Conservation (phyloP, 768 basidiomycete species). For the Rubroboletus pulcherrimus region DNA sequence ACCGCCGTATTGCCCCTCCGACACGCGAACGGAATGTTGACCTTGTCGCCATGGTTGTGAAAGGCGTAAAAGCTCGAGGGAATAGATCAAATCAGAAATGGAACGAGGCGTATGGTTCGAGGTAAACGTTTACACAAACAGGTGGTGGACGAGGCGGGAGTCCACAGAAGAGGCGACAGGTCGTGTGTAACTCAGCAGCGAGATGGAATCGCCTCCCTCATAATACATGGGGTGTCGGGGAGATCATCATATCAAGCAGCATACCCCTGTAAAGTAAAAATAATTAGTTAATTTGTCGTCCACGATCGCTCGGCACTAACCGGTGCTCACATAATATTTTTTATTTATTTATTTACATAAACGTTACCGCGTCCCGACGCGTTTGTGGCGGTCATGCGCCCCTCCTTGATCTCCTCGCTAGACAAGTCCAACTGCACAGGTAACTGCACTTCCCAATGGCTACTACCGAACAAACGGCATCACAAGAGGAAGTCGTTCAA, state of each 20-base stretch:
- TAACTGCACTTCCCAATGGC: slow-evolving; percentile 8
- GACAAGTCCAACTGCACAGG: background rate
- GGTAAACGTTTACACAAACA: slow-evolving; percentile 2
- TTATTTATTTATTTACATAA: background rate
- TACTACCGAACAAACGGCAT: slow-evolving; percentile 4
- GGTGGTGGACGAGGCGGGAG: slow-evolving; percentile 13
- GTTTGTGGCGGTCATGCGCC: slow-evolving; percentile 4
- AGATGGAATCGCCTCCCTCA: too few species aligned
- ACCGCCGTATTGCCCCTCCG: slow-evolving; percentile 56
- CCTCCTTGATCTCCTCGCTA: background rate
- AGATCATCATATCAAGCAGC: too few species aligned
- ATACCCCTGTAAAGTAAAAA: too few species aligned
- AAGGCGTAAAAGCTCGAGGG: background rate
- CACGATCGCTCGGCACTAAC: too few species aligned
- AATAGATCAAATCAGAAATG: slow-evolving; percentile 8
- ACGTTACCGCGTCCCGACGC: background rate
- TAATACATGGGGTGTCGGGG: too few species aligned
- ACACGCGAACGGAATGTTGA: slow-evolving; percentile 54
- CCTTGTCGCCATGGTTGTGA: slow-evolving; percentile 35
- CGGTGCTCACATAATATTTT: too few species aligned
- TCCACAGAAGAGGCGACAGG: slow-evolving; percentile 14
- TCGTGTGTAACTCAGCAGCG: too few species aligned
- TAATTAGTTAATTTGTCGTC: too few species aligned
- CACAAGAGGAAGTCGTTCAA: slow-evolving; percentile 6
- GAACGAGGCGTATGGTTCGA: slow-evolving; percentile 1